These are phyloP conservation scores for Penicillium desertorum DNA, from an alignment of 495 filamentous ascomycete species.

Conservation along the genomic window DNA sequence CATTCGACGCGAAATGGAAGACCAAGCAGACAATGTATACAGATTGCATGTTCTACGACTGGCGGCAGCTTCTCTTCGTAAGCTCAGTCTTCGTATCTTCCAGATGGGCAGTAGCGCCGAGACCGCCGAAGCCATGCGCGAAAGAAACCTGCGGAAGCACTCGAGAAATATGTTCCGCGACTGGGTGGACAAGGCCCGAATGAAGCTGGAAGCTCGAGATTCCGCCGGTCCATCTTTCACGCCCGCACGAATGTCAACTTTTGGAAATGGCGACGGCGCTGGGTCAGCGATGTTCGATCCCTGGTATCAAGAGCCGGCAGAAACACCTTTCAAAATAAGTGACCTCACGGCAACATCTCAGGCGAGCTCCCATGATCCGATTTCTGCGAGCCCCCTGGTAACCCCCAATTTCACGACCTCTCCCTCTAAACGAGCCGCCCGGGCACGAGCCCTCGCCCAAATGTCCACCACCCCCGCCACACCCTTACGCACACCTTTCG, in stretches of 20 bases:
- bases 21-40: conserved; percentile 50
- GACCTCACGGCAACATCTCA: conserved; percentile 35
- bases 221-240: conserved; percentile 36
- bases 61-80: conserved; percentile 47
- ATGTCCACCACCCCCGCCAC: conserved; percentile 54
- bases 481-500: conserved; percentile 47
- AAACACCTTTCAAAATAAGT: conserved; percentile 51
- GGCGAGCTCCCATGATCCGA: conserved; percentile 29
- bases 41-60: conserved; percentile 47
- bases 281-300: conserved; percentile 44
- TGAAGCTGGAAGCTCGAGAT: conserved; percentile 39
- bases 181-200: conserved; percentile 55
- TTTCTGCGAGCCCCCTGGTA: conserved; percentile 44
- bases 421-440: conserved; percentile 56
- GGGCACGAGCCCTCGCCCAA: conserved; percentile 51
- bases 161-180: conserved; percentile 56
- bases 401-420: conserved; percentile 56
- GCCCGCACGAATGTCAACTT: conserved; percentile 33
- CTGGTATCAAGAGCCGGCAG: conserved; percentile 39
- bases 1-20: conserved; percentile 44
- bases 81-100: conserved; percentile 53
- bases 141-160: conserved; percentile 56
- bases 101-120: conserved; percentile 47
- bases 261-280: conserved; percentile 27
- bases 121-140: conserved; percentile 54